A percentile compares a stretch with the other conserved stretches of the same genome.
Conservation (phyloP, 352 stramenopile species). For the Phytophthora pseudosyringae region DNA sequence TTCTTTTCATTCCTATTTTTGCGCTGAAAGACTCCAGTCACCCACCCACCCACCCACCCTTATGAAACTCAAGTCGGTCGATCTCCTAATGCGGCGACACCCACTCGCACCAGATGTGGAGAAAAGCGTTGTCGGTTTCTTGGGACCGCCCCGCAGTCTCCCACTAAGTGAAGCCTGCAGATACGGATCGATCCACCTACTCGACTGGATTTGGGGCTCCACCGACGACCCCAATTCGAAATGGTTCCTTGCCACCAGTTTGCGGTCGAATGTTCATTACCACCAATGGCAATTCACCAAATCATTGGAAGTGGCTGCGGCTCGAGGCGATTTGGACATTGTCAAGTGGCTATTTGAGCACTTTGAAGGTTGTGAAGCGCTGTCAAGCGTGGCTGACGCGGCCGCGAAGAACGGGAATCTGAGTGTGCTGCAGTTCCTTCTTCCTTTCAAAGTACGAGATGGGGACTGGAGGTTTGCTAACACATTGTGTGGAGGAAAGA, state of each 20-base stretch:
- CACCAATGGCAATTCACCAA: conserved; percentile 9
- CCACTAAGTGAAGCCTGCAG: conserved; percentile 1
- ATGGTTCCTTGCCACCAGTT: conserved; percentile 7
- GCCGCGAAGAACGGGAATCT: conserved; percentile 1
- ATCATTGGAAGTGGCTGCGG: conserved; percentile 1
- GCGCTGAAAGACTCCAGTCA: too few species aligned
- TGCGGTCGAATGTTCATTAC: conserved; percentile 1
- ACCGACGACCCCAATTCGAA: background rate
- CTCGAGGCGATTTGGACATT: conserved; percentile 2
- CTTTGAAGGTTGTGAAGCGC: background rate
- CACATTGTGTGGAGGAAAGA: background rate
- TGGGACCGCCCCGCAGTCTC: background rate
- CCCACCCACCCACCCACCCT: too few species aligned
- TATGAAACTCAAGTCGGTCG: background rate
- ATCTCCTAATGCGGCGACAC: background rate
- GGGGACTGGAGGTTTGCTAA: background rate
- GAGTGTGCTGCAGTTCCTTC: conserved; percentile 2
- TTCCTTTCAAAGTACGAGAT: background rate
- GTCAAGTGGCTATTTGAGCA: conserved; percentile 13
- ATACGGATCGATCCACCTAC: background rate
- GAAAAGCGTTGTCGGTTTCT: background rate
- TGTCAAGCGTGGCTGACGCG: background rate
- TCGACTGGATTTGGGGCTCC: conserved; percentile 9
- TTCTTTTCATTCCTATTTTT: too few species aligned
- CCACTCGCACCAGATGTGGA: background rate